phyloP scores from a whole-genome alignment of 495 filamentous ascomycete genomes.

The Xylaria castorea region DNA sequence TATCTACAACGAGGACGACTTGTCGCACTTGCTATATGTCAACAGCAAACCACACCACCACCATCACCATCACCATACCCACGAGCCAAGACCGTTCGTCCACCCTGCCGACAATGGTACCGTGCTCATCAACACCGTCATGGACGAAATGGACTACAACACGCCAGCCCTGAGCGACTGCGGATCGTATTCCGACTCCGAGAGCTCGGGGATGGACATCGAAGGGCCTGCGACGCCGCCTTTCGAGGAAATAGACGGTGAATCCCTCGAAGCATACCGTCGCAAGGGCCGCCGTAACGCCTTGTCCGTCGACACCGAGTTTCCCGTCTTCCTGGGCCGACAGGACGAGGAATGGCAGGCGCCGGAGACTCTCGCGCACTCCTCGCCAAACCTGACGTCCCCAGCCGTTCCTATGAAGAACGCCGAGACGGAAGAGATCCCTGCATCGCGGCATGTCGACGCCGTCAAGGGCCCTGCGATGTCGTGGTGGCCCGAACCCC shows the following conservation, averaged over 20 bases:
- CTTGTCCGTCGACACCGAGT: conserved; percentile 32
- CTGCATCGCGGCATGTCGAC: conserved; percentile 30
- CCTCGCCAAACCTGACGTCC: neutral
- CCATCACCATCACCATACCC: conserved; percentile 34
- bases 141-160: conserved; percentile 33
- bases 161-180: conserved; percentile 42
- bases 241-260: neutral
- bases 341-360: conserved; percentile 33
- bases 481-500: conserved; percentile 40
- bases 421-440: conserved; percentile 24
- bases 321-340: conserved; percentile 42
- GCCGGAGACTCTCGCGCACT: neutral
- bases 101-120: conserved; percentile 30
- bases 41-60: conserved; percentile 33
- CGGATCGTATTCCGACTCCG: conserved; percentile 32
- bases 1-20: conserved; percentile 53
- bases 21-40: conserved; percentile 44
- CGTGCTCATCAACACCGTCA: conserved; percentile 36
- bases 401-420: neutral
- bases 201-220: conserved; percentile 25
- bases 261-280: conserved; percentile 20
- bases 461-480: conserved; percentile 34
- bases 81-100: conserved; percentile 11
- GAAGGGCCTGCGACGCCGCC: conserved; percentile 35
- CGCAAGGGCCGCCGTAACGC: conserved; percentile 28